Conservation (phyloP, 345 rosid species). For the Eutrema japonicum region DNA sequence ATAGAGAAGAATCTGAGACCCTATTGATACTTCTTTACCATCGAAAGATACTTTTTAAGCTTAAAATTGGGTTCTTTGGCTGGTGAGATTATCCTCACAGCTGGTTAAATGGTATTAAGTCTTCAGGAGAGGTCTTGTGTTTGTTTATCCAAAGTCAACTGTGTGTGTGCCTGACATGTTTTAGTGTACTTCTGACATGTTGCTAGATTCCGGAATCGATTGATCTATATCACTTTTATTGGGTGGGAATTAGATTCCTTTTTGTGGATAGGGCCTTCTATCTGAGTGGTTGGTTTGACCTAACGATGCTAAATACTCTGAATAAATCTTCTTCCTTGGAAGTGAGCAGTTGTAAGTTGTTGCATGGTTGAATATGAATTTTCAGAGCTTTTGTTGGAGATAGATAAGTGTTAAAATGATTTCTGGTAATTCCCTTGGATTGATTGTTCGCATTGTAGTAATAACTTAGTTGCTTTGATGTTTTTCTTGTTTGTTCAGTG, state of each 20-base stretch:
- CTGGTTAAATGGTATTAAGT: constrained; percentile 1
- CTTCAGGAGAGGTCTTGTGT: constrained; percentile 31
- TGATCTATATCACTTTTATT: constrained; percentile 22
- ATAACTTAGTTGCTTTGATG: constrained; percentile 17
- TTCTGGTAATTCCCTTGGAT: background rate
- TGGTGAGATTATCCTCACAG: constrained; percentile 22
- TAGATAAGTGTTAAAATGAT: background rate
- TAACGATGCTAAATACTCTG: constrained; percentile 1
- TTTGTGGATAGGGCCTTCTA: constrained; percentile 16
- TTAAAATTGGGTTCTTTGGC: constrained; percentile 22
- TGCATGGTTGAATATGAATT: constrained; percentile 1
- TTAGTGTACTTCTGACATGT: constrained; percentile 33
- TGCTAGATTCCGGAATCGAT: constrained; percentile 33
- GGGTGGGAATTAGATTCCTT: constrained; percentile 38
- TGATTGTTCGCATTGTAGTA: constrained; percentile 6
- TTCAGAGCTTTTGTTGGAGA: background rate
- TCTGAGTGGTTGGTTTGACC: constrained; percentile 29
- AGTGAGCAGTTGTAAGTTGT: constrained; percentile 21
- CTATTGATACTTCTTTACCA: background rate
- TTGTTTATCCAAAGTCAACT: constrained; percentile 41
- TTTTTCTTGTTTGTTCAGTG: constrained; percentile 47
- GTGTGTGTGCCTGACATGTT: constrained; percentile 36
- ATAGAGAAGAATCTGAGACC: constrained; percentile 17
- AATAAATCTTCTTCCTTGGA: constrained; percentile 3
- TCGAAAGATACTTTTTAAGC: background rate